A percentile compares a stretch with the other conserved stretches of the same genome.
Conservation (phyloP, 2,329 filamentous ascomycete species). For the Aureobasidium sp. region DNA sequence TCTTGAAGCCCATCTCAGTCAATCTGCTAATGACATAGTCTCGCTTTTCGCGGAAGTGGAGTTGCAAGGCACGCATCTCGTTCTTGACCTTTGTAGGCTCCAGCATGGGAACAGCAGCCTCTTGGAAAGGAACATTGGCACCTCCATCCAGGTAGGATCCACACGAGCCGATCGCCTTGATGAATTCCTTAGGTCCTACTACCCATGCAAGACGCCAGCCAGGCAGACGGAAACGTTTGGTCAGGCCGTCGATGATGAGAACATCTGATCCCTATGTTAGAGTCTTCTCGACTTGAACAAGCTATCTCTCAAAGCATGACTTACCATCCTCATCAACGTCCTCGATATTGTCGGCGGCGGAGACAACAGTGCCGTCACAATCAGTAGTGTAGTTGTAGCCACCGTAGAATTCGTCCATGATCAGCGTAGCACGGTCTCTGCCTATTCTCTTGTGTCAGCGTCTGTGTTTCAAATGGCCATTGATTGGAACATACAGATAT, state of each 20-base stretch:
- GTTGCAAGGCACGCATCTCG: slow-evolving; percentile 86
- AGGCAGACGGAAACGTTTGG: slow-evolving; percentile 91
- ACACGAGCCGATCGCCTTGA: slow-evolving; percentile 85
- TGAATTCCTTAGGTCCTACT: slow-evolving; percentile 90
- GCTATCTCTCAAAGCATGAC: slow-evolving; percentile 10
- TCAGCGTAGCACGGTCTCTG: slow-evolving; percentile 68
- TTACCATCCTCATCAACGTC: slow-evolving; percentile 70
- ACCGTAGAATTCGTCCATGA: slow-evolving; percentile 80
- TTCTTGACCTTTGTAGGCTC: slow-evolving; percentile 70
- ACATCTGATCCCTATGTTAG: slow-evolving; percentile 41
- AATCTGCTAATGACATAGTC: slow-evolving; percentile 82
- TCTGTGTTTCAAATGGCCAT: too few relatives aligned
- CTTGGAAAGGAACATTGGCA: slow-evolving; percentile 91
- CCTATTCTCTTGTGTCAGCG: not conserved
- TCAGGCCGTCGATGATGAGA: slow-evolving; percentile 89
- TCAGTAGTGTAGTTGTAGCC: slow-evolving; percentile 89
- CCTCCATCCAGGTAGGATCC: slow-evolving; percentile 93
- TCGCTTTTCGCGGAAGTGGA: slow-evolving; percentile 85
- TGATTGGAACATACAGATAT: slow-evolving; percentile 62
- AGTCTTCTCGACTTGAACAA: too few relatives aligned
- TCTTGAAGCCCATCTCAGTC: slow-evolving; percentile 76
- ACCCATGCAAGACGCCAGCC: slow-evolving; percentile 98
- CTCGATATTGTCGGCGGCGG: slow-evolving; percentile 79
- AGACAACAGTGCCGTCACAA: slow-evolving; percentile 86
- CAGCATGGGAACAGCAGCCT: slow-evolving; percentile 89